Conservation (phyloP, 2,329 filamentous ascomycete genomes). For the Arthrobotrys sinensis region DNA sequence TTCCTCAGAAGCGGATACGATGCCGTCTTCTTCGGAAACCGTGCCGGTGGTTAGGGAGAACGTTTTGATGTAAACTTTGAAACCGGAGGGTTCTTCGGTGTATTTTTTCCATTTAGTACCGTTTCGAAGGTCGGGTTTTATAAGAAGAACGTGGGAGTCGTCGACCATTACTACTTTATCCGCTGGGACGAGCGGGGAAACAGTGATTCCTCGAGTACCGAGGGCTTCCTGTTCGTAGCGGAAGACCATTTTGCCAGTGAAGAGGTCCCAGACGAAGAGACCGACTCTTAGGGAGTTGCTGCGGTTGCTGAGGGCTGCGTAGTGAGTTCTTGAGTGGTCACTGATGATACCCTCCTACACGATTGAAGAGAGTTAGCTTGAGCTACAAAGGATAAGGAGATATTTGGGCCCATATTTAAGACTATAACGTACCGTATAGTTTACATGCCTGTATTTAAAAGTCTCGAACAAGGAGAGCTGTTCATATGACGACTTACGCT, state of each 20-base stretch:
- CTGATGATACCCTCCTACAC: slow-evolving; percentile 52
- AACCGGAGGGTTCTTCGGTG: slow-evolving; percentile 34
- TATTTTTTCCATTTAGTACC: slow-evolving; percentile 40
- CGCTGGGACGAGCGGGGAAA: slow-evolving; percentile 33
- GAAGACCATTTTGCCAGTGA: slow-evolving; percentile 50
- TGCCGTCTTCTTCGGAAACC: slow-evolving; percentile 27
- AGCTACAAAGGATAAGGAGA: not conserved
- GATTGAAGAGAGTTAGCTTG: too few relatives aligned
- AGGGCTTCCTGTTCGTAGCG: slow-evolving; percentile 52
- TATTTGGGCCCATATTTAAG: not conserved
- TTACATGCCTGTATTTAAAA: slow-evolving; percentile 55
- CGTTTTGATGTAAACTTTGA: slow-evolving; percentile 54
- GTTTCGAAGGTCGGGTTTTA: slow-evolving; percentile 54
- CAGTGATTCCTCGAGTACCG: slow-evolving; percentile 35
- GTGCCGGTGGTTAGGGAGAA: slow-evolving; percentile 38
- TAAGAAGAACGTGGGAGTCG: slow-evolving; percentile 49
- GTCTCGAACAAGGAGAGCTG: slow-evolving; percentile 55
- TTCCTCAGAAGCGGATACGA: slow-evolving; percentile 30
- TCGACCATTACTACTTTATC: slow-evolving; percentile 57
- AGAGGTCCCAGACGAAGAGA: slow-evolving; percentile 57
- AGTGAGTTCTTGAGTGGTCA: slow-evolving; percentile 58
- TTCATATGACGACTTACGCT: slow-evolving; percentile 40
- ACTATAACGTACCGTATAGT: slow-evolving; percentile 50
- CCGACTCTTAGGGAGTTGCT: slow-evolving; percentile 50
- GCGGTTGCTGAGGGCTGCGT: slow-evolving; percentile 53